Evolutionary conservation across 345 rosid genomes (phyloP).

Genomic region (Arabis hirsuta): DNA sequence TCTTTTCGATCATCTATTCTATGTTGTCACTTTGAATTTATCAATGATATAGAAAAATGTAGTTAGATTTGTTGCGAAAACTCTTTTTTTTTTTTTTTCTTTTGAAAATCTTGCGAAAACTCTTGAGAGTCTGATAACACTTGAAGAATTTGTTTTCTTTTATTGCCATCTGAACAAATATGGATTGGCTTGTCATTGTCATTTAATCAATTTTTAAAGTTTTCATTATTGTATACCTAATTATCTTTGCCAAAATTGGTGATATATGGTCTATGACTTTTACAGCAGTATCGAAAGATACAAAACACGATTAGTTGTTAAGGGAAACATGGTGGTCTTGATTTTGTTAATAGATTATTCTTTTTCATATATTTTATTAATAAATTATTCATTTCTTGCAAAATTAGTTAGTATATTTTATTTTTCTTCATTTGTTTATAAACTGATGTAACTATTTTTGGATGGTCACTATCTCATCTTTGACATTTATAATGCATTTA

Average conservation of each 20-base stretch:
- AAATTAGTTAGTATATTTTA: not conserved
- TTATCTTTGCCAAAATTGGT: constrained; percentile 7
- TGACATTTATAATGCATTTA: constrained; percentile 18
- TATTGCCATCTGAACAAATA: constrained; percentile 16
- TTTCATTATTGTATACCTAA: constrained; percentile 24
- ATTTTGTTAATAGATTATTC: constrained; percentile 3
- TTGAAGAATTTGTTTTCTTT: constrained; percentile 9
- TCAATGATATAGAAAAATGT: not conserved
- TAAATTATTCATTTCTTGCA: not conserved
- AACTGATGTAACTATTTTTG: not conserved
- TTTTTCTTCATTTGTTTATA: not conserved
- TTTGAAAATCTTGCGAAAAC: too few relatives aligned
- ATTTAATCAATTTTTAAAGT: constrained; percentile 1
- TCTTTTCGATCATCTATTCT: not conserved
- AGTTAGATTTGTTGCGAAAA: too few relatives aligned
- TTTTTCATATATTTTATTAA: not conserved
- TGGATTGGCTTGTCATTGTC: constrained; percentile 35
- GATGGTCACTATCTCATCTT: constrained; percentile 1
- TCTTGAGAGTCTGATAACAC: constrained; percentile 6
- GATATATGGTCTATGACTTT: not conserved
- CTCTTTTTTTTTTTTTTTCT: too few relatives aligned
- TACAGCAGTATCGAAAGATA: constrained; percentile 3
- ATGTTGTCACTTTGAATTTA: not conserved
- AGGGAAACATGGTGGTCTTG: constrained; percentile 24
- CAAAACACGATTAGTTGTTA: constrained; percentile 2